Conservation (phyloP, 345 rosid species). For the Eucalyptus rudis region DNA sequence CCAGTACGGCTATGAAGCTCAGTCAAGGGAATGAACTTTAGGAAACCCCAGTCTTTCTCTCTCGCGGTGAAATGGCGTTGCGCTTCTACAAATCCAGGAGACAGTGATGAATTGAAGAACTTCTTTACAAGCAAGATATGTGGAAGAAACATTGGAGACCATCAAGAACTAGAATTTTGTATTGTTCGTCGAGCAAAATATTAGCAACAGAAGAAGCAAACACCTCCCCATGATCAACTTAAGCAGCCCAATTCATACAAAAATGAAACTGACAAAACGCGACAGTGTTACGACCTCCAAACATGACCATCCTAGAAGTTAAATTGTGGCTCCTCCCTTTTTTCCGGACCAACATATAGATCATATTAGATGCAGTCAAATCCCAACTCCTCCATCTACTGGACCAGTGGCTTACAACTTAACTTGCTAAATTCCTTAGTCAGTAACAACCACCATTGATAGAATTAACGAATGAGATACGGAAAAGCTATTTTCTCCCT, state of each 20-base stretch:
- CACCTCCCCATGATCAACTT: background rate
- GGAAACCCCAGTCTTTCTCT: accelerated
- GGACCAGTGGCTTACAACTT: background rate
- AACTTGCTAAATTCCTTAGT: background rate
- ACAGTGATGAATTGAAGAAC: background rate
- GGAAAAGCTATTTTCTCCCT: background rate
- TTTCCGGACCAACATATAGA: background rate
- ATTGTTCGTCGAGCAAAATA: background rate
- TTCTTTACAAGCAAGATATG: background rate
- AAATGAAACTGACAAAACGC: background rate
- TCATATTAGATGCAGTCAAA: background rate
- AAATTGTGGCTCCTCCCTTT: background rate
- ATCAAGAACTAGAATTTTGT: background rate
- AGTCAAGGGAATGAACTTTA: background rate
- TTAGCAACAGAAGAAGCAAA: background rate
- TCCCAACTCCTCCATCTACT: background rate
- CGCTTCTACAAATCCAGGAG: background rate
- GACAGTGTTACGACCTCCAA: background rate
- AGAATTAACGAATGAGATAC: background rate
- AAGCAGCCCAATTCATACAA: background rate
- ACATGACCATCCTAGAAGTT: background rate
- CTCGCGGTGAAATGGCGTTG: accelerated
- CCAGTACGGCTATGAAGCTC: background rate
- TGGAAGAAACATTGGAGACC: background rate
- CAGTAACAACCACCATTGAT: background rate